Evolutionary conservation across 352 stramenopile genomes (phyloP).

Genomic region (Phytopythium cucurbitacearum): DNA sequence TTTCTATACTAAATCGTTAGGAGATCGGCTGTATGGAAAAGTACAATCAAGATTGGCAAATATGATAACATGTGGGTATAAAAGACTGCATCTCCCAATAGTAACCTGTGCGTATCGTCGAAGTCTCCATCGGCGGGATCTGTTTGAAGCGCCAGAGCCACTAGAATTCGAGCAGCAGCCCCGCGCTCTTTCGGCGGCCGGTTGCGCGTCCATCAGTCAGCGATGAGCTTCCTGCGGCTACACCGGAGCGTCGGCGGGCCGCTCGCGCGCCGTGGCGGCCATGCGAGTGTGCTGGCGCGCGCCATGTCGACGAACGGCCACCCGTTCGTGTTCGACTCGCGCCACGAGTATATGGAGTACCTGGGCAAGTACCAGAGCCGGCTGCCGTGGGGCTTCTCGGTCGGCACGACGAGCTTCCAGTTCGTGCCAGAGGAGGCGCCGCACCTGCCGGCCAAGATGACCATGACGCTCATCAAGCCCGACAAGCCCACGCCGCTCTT

Average conservation of each 20-base stretch:
- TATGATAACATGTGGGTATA: too few species aligned
- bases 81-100: too few species aligned
- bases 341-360: conserved; percentile 81
- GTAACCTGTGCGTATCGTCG: too few species aligned
- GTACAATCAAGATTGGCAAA: too few species aligned
- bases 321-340: conserved; percentile 78
- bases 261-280: too few species aligned
- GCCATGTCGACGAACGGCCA: conserved; percentile 40
- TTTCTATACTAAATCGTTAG: too few species aligned
- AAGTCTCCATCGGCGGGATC: too few species aligned
- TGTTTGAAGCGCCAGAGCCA: too few species aligned
- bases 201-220: too few species aligned
- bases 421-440: conserved; percentile 84
- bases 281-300: conserved; percentile 12
- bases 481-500: conserved; percentile 82
- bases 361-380: conserved; percentile 68
- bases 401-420: conserved; percentile 77
- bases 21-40: too few species aligned
- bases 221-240: conserved; percentile 26
- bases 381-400: conserved; percentile 82
- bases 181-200: too few species aligned
- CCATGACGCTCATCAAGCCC: conserved; percentile 83
- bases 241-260: conserved; percentile 3
- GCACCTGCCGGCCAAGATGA: conserved; percentile 81
- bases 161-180: too few species aligned